These are phyloP conservation scores for Cutaneotrichosporon cyanovorans DNA, from an alignment of 1,284 basidiomycete species.

Conservation along the genomic window DNA sequence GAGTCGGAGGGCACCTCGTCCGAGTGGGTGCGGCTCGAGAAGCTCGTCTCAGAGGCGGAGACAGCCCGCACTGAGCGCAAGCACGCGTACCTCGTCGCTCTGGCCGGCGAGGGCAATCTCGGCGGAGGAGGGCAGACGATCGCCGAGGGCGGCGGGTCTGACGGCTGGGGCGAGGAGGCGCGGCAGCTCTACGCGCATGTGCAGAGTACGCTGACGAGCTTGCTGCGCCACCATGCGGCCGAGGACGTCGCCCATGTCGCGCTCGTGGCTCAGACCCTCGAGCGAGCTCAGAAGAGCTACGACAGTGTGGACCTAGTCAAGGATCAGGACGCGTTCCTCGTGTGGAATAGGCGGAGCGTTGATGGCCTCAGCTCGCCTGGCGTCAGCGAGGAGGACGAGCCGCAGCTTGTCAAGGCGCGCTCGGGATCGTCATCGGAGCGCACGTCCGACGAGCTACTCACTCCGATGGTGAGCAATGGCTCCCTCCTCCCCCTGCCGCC, in stretches of 20 bases:
- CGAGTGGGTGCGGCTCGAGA: constrained; percentile 16
- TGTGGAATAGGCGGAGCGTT: constrained; percentile 6
- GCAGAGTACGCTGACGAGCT: constrained; percentile 13
- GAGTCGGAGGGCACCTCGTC: constrained; percentile 1
- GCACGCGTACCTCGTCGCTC: constrained; percentile 15
- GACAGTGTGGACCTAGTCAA: constrained; percentile 6
- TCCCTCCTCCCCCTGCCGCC: background rate
- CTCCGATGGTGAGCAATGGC: background rate
- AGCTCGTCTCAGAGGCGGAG: constrained; percentile 11
- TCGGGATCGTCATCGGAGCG: background rate
- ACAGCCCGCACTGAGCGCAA: constrained; percentile 13
- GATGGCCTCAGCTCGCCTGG: background rate
- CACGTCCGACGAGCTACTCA: background rate
- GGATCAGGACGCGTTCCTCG: constrained; percentile 30
- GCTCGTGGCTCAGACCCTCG: constrained; percentile 10
- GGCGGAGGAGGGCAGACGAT: constrained; percentile 15
- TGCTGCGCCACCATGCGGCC: constrained; percentile 17
- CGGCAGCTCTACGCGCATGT: constrained; percentile 17
- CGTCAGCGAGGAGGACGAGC: background rate
- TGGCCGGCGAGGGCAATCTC: constrained; percentile 16
- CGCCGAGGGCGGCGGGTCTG: constrained; percentile 14
- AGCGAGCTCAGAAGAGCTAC: constrained; percentile 12
- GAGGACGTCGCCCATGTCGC: constrained; percentile 14
- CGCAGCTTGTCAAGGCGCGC: background rate
- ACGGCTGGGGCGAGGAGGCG: constrained; percentile 21